phyloP scores from a whole-genome alignment of 108 stramenopile species.

The Ochromonas danica region DNA sequence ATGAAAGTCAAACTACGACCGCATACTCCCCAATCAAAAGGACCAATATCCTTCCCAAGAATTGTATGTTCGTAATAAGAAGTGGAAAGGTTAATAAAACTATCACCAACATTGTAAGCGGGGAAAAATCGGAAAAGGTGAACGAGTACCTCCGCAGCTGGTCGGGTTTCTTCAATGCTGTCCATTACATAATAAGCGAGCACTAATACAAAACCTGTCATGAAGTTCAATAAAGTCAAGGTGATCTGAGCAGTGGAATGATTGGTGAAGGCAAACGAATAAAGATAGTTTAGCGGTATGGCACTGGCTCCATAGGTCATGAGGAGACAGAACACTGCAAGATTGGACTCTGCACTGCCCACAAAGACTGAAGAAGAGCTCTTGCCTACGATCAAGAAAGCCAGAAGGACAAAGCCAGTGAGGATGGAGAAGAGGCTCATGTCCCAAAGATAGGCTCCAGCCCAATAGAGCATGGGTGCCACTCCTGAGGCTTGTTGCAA shows the following conservation, averaged over 20 bases:
- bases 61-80: conserved; percentile 45
- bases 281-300: conserved; percentile 60
- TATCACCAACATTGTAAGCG: conserved; percentile 61
- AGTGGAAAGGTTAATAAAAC: conserved; percentile 45
- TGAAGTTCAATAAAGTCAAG: conserved; percentile 55
- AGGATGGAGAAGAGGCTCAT: conserved; percentile 42
- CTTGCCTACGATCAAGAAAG: conserved; percentile 44
- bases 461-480: conserved; percentile 45
- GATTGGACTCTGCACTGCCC: conserved; percentile 29
- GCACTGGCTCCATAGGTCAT: conserved; percentile 40
- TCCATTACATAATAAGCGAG: conserved; percentile 53
- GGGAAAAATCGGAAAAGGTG: conserved; percentile 60
- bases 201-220: conserved; percentile 62
- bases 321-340: conserved; percentile 37
- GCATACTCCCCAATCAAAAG: conserved; percentile 45
- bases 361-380: conserved; percentile 52
- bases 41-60: conserved; percentile 9
- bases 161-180: conserved; percentile 32
- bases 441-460: conserved; percentile 45
- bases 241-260: conserved; percentile 60
- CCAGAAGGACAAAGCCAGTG: conserved; percentile 43
- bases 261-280: conserved; percentile 53
- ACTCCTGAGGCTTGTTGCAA: conserved; percentile 53
- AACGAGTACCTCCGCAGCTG: conserved; percentile 44
- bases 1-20: conserved; percentile 36